Base-by-base conservation (phyloP, 192 early-diverging fungal genomes). In the Rhizoclosmatium globosum region DNA sequence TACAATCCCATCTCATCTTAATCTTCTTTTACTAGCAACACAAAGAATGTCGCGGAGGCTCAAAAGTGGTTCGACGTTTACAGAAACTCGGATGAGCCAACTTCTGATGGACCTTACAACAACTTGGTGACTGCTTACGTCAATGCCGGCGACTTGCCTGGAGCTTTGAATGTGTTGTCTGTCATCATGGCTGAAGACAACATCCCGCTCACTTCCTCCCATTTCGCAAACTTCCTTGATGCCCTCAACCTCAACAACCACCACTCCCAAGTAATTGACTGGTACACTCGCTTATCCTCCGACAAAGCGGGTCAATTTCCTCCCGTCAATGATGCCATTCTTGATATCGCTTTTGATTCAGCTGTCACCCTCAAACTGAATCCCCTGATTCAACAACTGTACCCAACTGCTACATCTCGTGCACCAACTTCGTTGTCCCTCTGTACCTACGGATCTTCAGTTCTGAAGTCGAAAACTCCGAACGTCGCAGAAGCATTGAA, bases 41-140 rank as follows among this genome's bases (percentile, higher is more conserved):
- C 21, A 45, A 71, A 71, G 47, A 57, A 71, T 6, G 47, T 38
- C 3, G 69, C 21, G 21, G 72, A 74, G n/a, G 57, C 72, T n/a
- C 56, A 62, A 48, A 45, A 47, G 23, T 74, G 72, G 72, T 74
- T 74, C 42, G 59, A 74, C 43, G 61, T 64, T 39, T 74, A 74
- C 72, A 23, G 72, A 15, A 62, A 74, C 43, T 74, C 72, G 19
- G 60, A 62, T 62, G 72, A 64, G 23, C 42, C 57, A n/a, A 74
- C 56, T 1, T 11, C 7, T 2, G 59, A 74, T 23, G 72, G 17
- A 4, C 72, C 72, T 11, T 74, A 74, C 72, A 64, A 9, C 31
- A 64, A 38, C 59, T 31, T 74, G 58, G 43, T 74, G 4, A 23
- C 42, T 17, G 72, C 72, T 9, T 47, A 74, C 59, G 61, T 74